Base-by-base conservation (phyloP, 2,329 filamentous ascomycete species). In the Aciculosporium take region DNA sequence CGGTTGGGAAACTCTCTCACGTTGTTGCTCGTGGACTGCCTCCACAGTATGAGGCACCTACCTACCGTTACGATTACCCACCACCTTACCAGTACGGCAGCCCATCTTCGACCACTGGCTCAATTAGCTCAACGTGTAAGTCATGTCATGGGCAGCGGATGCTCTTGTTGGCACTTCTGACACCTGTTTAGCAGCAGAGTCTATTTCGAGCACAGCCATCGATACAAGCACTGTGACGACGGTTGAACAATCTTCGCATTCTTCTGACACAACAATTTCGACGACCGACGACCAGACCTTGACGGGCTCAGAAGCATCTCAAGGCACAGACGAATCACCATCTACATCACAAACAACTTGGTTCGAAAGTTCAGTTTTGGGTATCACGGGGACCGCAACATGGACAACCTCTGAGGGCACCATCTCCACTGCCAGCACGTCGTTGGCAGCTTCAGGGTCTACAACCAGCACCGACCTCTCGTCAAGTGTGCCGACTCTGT, bases 61-160 rank as follows among this genome's bases (percentile, higher is more conserved):
- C 34, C 25, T 46, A 48, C 21, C 35, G 30, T 30, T 49, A 50
- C 34, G 45, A 46, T 3, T 41, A 44, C 31, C 45, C 45, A 9
- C 47, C 49, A 39, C 48, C 50, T 6, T 52, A 52, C 33, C 41
- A 44, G 28, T 45, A 47, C 17, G 49, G 43, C 12, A 47, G 44
- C 18, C 45, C 47, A 8, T 39, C 33, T n/a, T 40, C 30, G 24
- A 23, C 29, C 7, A 29, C 13, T 28, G 31, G 29, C 6, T 18
- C 36, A 23, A 9, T 20, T 33, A 28, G 37, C 20, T 27, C 20
- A 15, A 28, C 24, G 25, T 43, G 49, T 51, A n/a, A 46, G 49
- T 45, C 9, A 24, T 10, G 15, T 17, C 21, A 3, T 21, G 7
- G 15, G n/a, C n/a, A n/a, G n/a, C 5, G 29, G 17, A 37, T 23